Percentiles rank a stretch among this genome's conserved stretches.
Conservation (phyloP, 306 rosid genomes). For the Carpinus fangiana region DNA sequence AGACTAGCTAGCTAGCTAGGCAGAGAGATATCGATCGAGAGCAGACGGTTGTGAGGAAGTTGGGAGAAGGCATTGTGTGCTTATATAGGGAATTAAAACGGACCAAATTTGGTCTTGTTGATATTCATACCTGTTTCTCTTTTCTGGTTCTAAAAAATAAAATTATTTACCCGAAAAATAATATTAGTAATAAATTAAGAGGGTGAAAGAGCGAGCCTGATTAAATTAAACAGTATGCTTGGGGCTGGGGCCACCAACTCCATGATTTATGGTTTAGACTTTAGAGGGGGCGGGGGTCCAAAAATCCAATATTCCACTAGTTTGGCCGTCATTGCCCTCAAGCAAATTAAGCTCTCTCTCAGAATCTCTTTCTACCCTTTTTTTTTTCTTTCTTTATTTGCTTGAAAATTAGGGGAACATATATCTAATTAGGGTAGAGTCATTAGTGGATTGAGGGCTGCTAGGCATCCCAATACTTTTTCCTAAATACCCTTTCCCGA, state of each 20-base stretch:
- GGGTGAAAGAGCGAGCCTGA: slow-evolving; percentile 25
- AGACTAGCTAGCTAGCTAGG: slow-evolving; percentile 7
- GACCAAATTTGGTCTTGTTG: background rate
- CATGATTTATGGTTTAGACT: slow-evolving; percentile 36
- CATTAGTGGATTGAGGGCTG: background rate
- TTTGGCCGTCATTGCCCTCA: slow-evolving; percentile 25
- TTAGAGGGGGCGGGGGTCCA: slow-evolving; percentile 6
- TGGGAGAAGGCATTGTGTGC: slow-evolving; percentile 16
- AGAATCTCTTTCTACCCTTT: slow-evolving; percentile 16
- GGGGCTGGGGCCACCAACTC: slow-evolving; percentile 25
- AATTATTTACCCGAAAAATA: background rate
- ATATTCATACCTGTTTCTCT: background rate
- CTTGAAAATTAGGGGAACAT: background rate
- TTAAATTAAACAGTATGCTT: slow-evolving; percentile 23
- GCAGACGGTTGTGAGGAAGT: slow-evolving; percentile 41
- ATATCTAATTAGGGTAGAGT: no score
- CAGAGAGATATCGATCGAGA: background rate
- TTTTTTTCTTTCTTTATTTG: background rate
- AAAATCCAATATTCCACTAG: slow-evolving; percentile 2
- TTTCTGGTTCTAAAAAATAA: background rate
- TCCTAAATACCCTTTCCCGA: no score
- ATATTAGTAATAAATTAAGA: background rate
- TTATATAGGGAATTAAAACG: slow-evolving; percentile 46
- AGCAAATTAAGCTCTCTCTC: slow-evolving; percentile 3
- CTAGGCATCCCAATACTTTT: no score